These are phyloP conservation scores for Candida corydali DNA, from an alignment of 805 yeast genomes.

Conservation along the genomic window DNA sequence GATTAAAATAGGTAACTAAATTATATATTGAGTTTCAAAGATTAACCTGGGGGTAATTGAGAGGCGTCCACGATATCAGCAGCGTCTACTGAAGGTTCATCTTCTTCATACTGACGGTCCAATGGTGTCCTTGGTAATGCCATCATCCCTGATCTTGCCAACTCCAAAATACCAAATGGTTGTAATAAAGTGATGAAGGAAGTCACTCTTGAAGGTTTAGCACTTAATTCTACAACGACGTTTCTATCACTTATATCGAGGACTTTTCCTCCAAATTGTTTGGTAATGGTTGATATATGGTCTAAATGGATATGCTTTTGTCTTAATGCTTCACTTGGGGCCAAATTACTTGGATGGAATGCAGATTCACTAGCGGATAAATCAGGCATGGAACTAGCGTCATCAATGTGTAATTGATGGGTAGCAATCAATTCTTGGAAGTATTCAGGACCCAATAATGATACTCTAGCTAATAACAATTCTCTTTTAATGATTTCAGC, in stretches of 20 bases:
- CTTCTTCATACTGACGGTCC: constrained; percentile 44
- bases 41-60: constrained; percentile 91
- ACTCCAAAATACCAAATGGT: constrained; percentile 95
- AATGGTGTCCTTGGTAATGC: constrained; percentile 95
- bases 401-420: constrained; percentile 52
- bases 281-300: constrained; percentile 74
- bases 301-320: constrained; percentile 87
- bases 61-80: constrained; percentile 78
- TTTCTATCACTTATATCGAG: constrained; percentile 91
- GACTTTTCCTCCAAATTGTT: constrained; percentile 88
- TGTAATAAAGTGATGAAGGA: constrained; percentile 84
- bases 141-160: constrained; percentile 98
- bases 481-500: constrained; percentile 90
- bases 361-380: constrained; percentile 41
- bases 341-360: constrained; percentile 85
- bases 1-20: too few species aligned
- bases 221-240: constrained; percentile 90
- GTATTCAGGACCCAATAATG: constrained; percentile 96
- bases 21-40: too few species aligned
- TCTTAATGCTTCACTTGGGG: constrained; percentile 89
- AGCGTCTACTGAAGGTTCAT: constrained; percentile 51
- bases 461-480: constrained; percentile 84
- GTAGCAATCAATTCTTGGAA: constrained; percentile 91
- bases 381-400: constrained; percentile 39
- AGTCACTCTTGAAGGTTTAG: constrained; percentile 86